These are phyloP conservation scores for Xylogone sp. DNA, from an alignment of 2,329 filamentous ascomycete species.

Conservation along the genomic window DNA sequence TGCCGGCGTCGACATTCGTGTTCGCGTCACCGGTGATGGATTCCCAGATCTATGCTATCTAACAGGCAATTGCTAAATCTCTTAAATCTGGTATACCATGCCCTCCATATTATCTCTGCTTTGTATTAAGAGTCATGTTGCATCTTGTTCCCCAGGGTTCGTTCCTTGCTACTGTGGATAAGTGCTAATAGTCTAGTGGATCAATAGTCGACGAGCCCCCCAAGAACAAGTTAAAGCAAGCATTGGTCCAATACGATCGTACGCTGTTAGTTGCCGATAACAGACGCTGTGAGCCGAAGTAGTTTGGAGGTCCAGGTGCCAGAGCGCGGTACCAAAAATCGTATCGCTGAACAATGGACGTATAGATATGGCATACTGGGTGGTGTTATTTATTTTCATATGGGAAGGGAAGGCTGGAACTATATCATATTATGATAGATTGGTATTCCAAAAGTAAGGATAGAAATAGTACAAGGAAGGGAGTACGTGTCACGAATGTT, in stretches of 20 bases:
- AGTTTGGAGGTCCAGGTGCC: constrained; percentile 88
- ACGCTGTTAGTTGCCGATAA: constrained; percentile 97
- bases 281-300: constrained; percentile 97
- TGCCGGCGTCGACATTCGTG: constrained; percentile 89
- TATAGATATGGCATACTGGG: constrained; percentile 11
- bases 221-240: constrained; percentile 98
- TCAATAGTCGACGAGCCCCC: constrained; percentile 77
- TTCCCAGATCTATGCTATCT: constrained; percentile 92
- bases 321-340: constrained; percentile 95
- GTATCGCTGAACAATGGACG: constrained; percentile 69
- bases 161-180: too few species aligned
- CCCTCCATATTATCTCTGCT: too few species aligned
- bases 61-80: constrained; percentile 95
- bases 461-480: background rate
- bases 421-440: background rate
- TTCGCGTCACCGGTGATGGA: constrained; percentile 91
- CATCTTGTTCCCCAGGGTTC: too few species aligned
- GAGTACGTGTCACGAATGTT: background rate
- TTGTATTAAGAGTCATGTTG: too few species aligned
- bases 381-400: background rate
- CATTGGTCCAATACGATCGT: constrained; percentile 88
- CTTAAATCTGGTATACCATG: constrained; percentile 63
- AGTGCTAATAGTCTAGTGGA: constrained; percentile 38
- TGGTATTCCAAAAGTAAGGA: background rate
- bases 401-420: background rate